Percentiles rank a stretch among this genome's conserved stretches.
Evolutionary conservation across 2,329 filamentous ascomycete genomes (phyloP).

Genomic region (Aspergillus udagawae): DNA sequence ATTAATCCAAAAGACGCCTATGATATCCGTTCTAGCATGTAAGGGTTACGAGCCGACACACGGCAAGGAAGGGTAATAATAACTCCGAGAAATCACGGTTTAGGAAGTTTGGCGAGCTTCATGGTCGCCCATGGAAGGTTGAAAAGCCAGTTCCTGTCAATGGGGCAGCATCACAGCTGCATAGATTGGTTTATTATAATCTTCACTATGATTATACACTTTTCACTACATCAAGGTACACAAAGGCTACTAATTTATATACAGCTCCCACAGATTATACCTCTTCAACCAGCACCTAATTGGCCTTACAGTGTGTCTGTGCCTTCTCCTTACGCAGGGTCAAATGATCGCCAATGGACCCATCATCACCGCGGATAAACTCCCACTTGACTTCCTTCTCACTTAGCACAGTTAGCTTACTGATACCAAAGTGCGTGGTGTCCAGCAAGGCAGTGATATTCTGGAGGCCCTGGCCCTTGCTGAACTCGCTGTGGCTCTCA

Average conservation of each 20-base stretch:
- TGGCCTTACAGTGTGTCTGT: neutral
- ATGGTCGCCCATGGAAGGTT: too few relatives aligned
- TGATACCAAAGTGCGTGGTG: conserved; percentile 47
- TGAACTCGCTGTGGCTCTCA: conserved; percentile 46
- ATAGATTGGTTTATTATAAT: too few relatives aligned
- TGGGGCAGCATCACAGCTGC: too few relatives aligned
- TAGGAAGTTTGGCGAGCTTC: too few relatives aligned
- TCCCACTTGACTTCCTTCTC: conserved; percentile 42
- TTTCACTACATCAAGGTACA: neutral
- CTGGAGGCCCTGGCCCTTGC: conserved; percentile 28
- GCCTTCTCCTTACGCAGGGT: conserved; percentile 27
- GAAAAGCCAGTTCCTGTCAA: too few relatives aligned
- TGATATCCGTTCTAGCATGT: too few relatives aligned
- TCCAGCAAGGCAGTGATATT: conserved; percentile 46
- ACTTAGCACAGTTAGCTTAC: conserved; percentile 44
- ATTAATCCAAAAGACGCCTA: too few relatives aligned
- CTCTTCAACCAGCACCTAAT: neutral
- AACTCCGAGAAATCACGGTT: too few relatives aligned
- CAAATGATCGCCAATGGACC: conserved; percentile 36
- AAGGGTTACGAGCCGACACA: too few relatives aligned
- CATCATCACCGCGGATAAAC: conserved; percentile 44
- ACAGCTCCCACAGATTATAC: neutral
- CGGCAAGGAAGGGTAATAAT: too few relatives aligned
- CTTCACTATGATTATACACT: too few relatives aligned
- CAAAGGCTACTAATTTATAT: neutral